phyloP scores from a whole-genome alignment of 2,329 filamentous ascomycete genomes.

The Stachybotrys echinatus region DNA sequence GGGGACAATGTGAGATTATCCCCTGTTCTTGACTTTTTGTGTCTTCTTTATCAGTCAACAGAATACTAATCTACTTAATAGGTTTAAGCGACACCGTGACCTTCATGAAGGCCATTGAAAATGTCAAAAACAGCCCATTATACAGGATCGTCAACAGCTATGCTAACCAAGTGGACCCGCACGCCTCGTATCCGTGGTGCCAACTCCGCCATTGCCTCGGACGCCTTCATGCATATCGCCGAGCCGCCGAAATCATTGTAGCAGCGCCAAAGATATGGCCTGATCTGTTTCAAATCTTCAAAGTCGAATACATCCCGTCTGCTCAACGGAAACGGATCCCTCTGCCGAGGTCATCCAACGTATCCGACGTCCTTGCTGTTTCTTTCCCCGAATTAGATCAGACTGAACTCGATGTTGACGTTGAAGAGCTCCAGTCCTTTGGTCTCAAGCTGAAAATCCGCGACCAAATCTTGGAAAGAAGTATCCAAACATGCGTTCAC shows the following conservation, averaged over 20 bases:
- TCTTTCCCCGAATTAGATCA: slow-evolving; percentile 2
- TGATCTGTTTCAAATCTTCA: slow-evolving; percentile 17
- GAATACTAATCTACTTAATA: background rate
- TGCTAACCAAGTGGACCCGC: slow-evolving; percentile 3
- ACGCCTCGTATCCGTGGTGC: slow-evolving; percentile 9
- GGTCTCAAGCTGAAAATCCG: slow-evolving; percentile 10
- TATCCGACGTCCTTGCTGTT: background rate
- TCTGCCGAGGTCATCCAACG: background rate
- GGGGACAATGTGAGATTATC: background rate
- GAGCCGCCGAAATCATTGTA: slow-evolving; percentile 10
- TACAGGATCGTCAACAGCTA: slow-evolving; percentile 3
- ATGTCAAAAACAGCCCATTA: background rate
- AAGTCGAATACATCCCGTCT: slow-evolving; percentile 16
- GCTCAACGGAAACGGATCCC: slow-evolving; percentile 3
- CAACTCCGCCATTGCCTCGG: slow-evolving; percentile 17
- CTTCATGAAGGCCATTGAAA: slow-evolving; percentile 10
- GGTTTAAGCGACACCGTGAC: slow-evolving; percentile 10
- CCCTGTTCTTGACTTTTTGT: background rate
- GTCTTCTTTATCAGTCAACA: background rate
- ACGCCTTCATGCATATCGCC: slow-evolving; percentile 15
- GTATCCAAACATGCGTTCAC: slow-evolving; percentile 20
- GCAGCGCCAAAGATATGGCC: slow-evolving; percentile 11
- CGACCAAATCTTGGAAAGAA: slow-evolving; percentile 3
- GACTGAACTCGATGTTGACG: slow-evolving; percentile 2
- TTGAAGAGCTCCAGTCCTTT: slow-evolving; percentile 10